These are phyloP conservation scores for Yamadazyma atlantica DNA, from an alignment of 1,139 yeast species.

Conservation along the genomic window DNA sequence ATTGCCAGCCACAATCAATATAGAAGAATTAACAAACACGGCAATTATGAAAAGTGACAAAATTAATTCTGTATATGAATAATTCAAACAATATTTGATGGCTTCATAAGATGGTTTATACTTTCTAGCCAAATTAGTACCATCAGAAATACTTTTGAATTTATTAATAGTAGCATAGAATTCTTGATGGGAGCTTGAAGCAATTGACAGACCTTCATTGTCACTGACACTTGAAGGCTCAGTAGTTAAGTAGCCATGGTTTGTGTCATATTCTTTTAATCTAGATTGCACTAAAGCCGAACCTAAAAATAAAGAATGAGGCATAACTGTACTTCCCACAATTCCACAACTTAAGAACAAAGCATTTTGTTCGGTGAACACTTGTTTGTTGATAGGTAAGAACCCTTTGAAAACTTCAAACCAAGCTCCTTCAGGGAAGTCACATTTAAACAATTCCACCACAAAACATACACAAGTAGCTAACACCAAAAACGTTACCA, in stretches of 20 bases:
- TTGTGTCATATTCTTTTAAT: slow-evolving; percentile 60
- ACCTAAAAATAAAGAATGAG: slow-evolving; percentile 73
- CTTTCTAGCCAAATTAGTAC: slow-evolving; percentile 29
- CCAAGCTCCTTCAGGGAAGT: slow-evolving; percentile 36
- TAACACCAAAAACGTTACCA: slow-evolving; percentile 62
- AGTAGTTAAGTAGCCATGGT: slow-evolving; percentile 34
- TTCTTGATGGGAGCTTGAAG: slow-evolving; percentile 12
- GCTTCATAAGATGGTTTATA: slow-evolving; percentile 65
- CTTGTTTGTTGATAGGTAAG: slow-evolving; percentile 49
- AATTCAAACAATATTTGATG: slow-evolving; percentile 63
- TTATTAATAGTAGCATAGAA: slow-evolving; percentile 27
- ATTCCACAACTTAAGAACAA: slow-evolving; percentile 69
- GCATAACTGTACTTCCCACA: slow-evolving; percentile 84
- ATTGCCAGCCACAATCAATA: slow-evolving; percentile 72
- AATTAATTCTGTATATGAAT: slow-evolving; percentile 63
- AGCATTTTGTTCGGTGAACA: slow-evolving; percentile 57
- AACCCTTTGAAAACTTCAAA: slow-evolving; percentile 54
- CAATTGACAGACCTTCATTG: slow-evolving; percentile 4
- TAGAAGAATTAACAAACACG: slow-evolving; percentile 75
- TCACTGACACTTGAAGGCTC: slow-evolving; percentile 5
- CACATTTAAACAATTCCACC: slow-evolving; percentile 56
- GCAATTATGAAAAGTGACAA: slow-evolving; percentile 74
- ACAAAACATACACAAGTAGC: slow-evolving; percentile 68
- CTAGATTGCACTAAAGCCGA: slow-evolving; percentile 77
- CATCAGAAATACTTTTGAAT: slow-evolving; percentile 38